Conservation (phyloP, 306 rosid species). For the Cucumis sativus region DNA sequence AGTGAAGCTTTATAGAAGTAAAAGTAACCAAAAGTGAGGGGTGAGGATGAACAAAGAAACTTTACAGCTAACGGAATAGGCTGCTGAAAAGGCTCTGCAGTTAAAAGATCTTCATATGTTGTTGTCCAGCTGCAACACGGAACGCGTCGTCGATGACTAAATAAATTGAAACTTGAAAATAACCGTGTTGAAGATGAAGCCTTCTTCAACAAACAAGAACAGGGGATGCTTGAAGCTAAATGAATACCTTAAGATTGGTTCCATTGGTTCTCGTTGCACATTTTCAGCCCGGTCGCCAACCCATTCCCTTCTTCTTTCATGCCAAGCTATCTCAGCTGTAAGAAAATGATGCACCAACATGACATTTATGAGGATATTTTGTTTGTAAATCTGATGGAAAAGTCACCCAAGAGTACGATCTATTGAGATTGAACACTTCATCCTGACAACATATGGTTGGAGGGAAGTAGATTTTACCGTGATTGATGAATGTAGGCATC, state of each 20-base stretch:
- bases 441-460: neutral
- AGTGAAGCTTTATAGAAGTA: neutral
- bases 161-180: neutral
- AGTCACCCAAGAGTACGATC: neutral
- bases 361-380: neutral
- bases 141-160: neutral
- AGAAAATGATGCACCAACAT: neutral
- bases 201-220: neutral
- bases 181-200: neutral
- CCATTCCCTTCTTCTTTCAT: conserved; percentile 50
- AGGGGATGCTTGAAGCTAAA: neutral
- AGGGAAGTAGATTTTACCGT: neutral
- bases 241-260: conserved; percentile 46
- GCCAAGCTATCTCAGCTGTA: conserved; percentile 74
- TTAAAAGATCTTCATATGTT: conserved; percentile 31
- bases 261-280: conserved; percentile 24
- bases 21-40: conserved; percentile 1
- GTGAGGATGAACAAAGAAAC: neutral
- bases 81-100: conserved; percentile 33
- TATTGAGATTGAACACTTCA: neutral
- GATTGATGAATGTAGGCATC: neutral
- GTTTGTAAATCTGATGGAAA: neutral
- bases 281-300: conserved; percentile 34
- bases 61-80: conserved; percentile 39
- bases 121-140: conserved; percentile 35